These are phyloP conservation scores for Podila horticola DNA, from an alignment of 192 early-diverging fungal genomes.

Conservation along the genomic window DNA sequence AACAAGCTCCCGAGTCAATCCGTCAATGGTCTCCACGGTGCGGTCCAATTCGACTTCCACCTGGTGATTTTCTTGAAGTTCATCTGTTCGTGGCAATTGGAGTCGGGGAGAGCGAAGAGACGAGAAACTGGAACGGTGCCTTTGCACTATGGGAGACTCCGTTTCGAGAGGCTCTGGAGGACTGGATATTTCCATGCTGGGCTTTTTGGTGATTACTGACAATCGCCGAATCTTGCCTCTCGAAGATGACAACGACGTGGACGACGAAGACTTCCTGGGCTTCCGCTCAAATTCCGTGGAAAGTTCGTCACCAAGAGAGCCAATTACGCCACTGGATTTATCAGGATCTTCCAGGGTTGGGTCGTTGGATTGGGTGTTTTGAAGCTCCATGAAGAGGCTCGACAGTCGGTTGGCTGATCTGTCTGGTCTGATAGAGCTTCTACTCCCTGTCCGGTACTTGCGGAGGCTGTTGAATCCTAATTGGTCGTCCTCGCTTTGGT, in stretches of 20 bases:
- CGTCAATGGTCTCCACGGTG: constrained; percentile 42
- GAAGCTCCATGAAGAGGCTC: constrained; percentile 42
- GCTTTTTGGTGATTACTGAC: no score
- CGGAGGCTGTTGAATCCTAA: not conserved
- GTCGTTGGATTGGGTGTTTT: constrained; percentile 32
- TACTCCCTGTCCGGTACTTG: constrained; percentile 6
- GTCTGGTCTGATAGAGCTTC: not conserved
- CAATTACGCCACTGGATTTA: not conserved
- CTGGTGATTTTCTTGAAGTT: not conserved
- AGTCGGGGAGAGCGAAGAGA: no score
- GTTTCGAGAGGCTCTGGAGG: no score
- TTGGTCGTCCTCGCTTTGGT: constrained; percentile 11
- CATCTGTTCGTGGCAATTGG: not conserved
- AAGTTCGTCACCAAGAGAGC: not conserved
- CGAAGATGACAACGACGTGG: no score
- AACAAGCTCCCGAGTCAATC: constrained; percentile 32
- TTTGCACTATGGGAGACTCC: no score
- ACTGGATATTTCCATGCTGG: no score
- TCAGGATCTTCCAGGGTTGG: not conserved
- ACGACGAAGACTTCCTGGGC: no score
- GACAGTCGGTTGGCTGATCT: constrained; percentile 27
- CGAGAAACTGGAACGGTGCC: no score
- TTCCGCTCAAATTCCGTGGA: no score
- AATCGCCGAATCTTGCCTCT: no score
- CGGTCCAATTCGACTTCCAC: constrained; percentile 20